Evolutionary conservation across 352 stramenopile species (phyloP).

Genomic region (Pythium periplocum): DNA sequence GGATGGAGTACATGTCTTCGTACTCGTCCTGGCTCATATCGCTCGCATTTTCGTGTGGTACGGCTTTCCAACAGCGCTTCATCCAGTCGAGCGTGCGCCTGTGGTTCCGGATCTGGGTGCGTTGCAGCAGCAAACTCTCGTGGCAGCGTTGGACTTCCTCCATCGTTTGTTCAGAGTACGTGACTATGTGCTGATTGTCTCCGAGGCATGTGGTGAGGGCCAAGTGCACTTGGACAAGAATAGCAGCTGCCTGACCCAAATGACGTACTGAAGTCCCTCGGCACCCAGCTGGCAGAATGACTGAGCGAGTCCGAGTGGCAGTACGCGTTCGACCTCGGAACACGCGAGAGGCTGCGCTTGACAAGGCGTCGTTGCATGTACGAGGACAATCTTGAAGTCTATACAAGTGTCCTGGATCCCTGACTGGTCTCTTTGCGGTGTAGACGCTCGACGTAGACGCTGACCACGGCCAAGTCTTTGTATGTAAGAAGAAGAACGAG

Average conservation of each 20-base stretch:
- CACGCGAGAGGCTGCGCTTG: slow-evolving; percentile 38
- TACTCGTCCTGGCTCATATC: slow-evolving; percentile 33
- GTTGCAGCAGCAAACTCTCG: slow-evolving; percentile 32
- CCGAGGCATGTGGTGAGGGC: too few species aligned
- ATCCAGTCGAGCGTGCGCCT: slow-evolving; percentile 29
- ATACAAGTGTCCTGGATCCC: too few species aligned
- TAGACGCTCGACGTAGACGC: slow-evolving; percentile 35
- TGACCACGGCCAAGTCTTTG: slow-evolving; percentile 27
- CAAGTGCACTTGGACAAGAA: too few species aligned
- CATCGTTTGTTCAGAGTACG: slow-evolving; percentile 13
- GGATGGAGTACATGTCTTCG: slow-evolving; percentile 37
- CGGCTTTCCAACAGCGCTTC: slow-evolving; percentile 33
- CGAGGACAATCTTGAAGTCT: too few species aligned
- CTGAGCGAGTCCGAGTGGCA: slow-evolving; percentile 61
- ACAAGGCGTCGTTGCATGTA: too few species aligned
- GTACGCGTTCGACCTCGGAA: slow-evolving; percentile 78
- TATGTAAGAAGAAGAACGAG: slow-evolving; percentile 44
- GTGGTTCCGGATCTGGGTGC: slow-evolving; percentile 44
- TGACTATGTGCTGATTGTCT: too few species aligned
- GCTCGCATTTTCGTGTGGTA: slow-evolving; percentile 9
- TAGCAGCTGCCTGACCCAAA: too few species aligned
- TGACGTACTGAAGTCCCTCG: too few species aligned
- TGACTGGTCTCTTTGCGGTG: too few species aligned
- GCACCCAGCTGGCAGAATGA: too few species aligned
- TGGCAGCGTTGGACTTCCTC: slow-evolving; percentile 33